Percentiles rank a stretch among this genome's conserved stretches.
These are phyloP conservation scores for Pseudocercospora pini-densiflorae DNA, from an alignment of 2,329 filamentous ascomycete species.

Conservation along the genomic window DNA sequence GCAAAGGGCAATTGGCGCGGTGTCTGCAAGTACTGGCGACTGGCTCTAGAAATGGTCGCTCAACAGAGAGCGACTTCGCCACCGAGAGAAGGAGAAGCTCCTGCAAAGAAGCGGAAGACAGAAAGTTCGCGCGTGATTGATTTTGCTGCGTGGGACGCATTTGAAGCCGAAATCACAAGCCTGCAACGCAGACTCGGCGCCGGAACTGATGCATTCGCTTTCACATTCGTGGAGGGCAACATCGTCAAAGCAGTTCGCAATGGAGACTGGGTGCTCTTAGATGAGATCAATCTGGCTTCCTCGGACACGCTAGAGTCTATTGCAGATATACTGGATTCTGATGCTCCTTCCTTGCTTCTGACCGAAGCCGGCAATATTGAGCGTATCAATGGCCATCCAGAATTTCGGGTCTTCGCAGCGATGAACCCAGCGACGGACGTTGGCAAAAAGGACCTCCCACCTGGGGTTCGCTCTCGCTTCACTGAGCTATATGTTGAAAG, in stretches of 20 bases:
- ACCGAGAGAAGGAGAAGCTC: slow-evolving; percentile 59
- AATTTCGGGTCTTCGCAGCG: slow-evolving; percentile 95
- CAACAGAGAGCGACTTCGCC: slow-evolving; percentile 56
- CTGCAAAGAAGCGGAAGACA: slow-evolving; percentile 72
- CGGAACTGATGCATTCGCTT: slow-evolving; percentile 78
- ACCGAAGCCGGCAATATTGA: slow-evolving; percentile 95
- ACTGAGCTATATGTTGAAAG: slow-evolving; percentile 94
- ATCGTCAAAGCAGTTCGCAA: slow-evolving; percentile 95
- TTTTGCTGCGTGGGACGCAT: slow-evolving; percentile 75
- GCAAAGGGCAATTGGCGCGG: slow-evolving; percentile 86
- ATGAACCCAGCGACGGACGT: slow-evolving; percentile 99
- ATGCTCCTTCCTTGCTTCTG: slow-evolving; percentile 79
- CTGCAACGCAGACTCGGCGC: slow-evolving; percentile 80
- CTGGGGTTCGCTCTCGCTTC: slow-evolving; percentile 87
- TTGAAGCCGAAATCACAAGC: slow-evolving; percentile 73
- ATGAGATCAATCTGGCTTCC: slow-evolving; percentile 96
- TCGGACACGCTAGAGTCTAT: slow-evolving; percentile 95
- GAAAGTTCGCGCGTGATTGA: slow-evolving; percentile 55
- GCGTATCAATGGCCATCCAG: slow-evolving; percentile 82
- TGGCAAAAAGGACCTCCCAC: slow-evolving; percentile 90
- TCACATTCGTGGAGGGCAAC: slow-evolving; percentile 94
- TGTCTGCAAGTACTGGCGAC: slow-evolving; percentile 82
- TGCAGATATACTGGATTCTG: slow-evolving; percentile 79
- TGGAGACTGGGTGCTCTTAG: slow-evolving; percentile 94
- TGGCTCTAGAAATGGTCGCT: slow-evolving; percentile 86